phyloP scores from a whole-genome alignment of 495 filamentous ascomycete genomes.

The Trichoderma erinaceum region DNA sequence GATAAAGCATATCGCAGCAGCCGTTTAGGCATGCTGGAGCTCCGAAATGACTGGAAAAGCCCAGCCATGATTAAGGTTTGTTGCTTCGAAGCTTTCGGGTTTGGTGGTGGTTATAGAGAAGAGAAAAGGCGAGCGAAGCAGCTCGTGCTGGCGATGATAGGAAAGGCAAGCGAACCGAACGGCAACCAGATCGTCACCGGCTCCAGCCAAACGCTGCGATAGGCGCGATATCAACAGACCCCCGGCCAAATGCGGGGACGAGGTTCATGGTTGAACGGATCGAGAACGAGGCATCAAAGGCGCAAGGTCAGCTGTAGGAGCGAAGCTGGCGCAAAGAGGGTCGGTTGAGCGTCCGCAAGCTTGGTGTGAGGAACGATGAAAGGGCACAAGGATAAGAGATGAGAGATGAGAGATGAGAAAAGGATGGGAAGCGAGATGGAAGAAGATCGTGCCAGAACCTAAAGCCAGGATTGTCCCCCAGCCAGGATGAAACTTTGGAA shows the following conservation, averaged over 20 bases:
- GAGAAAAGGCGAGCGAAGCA: slow-evolving; percentile 12
- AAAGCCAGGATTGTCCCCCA: neutral
- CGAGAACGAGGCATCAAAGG: neutral
- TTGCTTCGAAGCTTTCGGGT: neutral
- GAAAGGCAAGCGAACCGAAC: neutral
- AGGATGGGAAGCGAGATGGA: neutral
- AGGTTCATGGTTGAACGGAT: slow-evolving; percentile 10
- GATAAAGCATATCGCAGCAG: slow-evolving; percentile 75
- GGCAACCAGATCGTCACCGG: slow-evolving; percentile 4
- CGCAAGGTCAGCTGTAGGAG: neutral
- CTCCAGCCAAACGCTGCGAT: slow-evolving; percentile 10
- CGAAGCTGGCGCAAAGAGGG: neutral
- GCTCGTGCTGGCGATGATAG: slow-evolving; percentile 7
- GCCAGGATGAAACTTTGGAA: too few species aligned
- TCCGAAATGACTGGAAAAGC: slow-evolving; percentile 59
- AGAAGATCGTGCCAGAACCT: neutral
- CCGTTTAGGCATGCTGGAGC: slow-evolving; percentile 70
- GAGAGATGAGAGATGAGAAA: neutral
- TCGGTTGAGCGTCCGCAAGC: neutral
- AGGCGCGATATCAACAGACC: slow-evolving; percentile 16
- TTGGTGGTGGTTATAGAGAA: neutral
- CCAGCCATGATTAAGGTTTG: slow-evolving; percentile 39
- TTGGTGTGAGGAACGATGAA: neutral
- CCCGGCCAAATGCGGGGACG: slow-evolving; percentile 16
- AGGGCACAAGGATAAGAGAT: neutral